Conservation (phyloP, 805 yeast species). For the Metschnikowia dekortorum region DNA sequence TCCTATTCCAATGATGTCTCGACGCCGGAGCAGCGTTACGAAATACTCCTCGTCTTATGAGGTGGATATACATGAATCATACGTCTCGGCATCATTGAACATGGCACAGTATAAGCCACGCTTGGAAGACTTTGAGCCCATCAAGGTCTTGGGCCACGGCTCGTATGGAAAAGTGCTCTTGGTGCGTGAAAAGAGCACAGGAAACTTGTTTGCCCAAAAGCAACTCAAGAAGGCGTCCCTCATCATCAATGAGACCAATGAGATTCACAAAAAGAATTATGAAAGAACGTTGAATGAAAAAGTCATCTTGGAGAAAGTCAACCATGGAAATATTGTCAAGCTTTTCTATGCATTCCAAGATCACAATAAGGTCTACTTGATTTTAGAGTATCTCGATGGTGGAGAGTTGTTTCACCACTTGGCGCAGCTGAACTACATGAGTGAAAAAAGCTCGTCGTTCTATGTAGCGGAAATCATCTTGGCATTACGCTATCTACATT, state of each 20-base stretch:
- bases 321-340: slow-evolving; percentile 77
- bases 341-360: slow-evolving; percentile 84
- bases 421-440: slow-evolving; percentile 28
- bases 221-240: slow-evolving; percentile 80
- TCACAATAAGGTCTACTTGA: slow-evolving; percentile 63
- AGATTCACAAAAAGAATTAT: slow-evolving; percentile 31
- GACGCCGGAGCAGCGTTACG: slow-evolving; percentile 18
- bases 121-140: slow-evolving; percentile 61
- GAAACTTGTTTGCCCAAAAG: slow-evolving; percentile 77
- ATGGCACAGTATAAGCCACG: slow-evolving; percentile 12
- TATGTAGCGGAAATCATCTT: slow-evolving; percentile 18
- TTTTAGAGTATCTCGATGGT: slow-evolving; percentile 81
- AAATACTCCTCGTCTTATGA: slow-evolving; percentile 29
- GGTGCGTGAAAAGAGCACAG: slow-evolving; percentile 61
- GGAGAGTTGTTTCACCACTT: slow-evolving; percentile 76
- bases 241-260: slow-evolving; percentile 41
- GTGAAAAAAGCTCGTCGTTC: slow-evolving; percentile 17
- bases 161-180: slow-evolving; percentile 84
- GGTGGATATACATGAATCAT: slow-evolving; percentile 30
- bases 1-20: slow-evolving; percentile 11
- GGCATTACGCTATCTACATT: slow-evolving; percentile 18
- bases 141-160: slow-evolving; percentile 80
- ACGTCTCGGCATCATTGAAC: slow-evolving; percentile 24
- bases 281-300: slow-evolving; percentile 81
- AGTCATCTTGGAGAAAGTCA: slow-evolving; percentile 60